Percentiles rank a stretch among this genome's conserved stretches.
Evolutionary conservation across 352 stramenopile species (phyloP).

Genomic region (Phytophthora quininea): DNA sequence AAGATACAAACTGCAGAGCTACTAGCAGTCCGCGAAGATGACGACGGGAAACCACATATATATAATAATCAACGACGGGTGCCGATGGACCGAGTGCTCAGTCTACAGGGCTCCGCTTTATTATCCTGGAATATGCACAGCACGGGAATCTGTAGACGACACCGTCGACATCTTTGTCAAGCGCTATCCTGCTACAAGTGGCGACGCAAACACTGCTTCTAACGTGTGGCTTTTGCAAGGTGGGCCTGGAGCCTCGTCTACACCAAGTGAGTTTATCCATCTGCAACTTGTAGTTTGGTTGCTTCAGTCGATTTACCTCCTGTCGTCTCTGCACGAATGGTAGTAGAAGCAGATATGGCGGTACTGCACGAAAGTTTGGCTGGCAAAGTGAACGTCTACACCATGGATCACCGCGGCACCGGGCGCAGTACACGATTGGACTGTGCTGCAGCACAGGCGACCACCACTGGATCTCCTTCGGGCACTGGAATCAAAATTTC

Average conservation of each 20-base stretch:
- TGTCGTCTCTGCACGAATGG: neutral
- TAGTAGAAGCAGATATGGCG: constrained; percentile 47
- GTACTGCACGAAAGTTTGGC: constrained; percentile 30
- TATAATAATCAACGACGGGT: too few species aligned
- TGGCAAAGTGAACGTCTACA: constrained; percentile 56
- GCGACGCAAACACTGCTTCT: constrained; percentile 18
- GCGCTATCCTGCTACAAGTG: constrained; percentile 26
- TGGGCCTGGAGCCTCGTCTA: constrained; percentile 38
- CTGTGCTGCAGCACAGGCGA: constrained; percentile 46
- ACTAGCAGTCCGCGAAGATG: too few species aligned
- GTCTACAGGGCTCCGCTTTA: constrained; percentile 43
- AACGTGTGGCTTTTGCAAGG: constrained; percentile 61
- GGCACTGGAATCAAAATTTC: constrained; percentile 26
- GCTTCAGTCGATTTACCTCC: neutral
- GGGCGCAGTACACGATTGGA: constrained; percentile 47
- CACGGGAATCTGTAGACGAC: constrained; percentile 2
- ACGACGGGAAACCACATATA: too few species aligned
- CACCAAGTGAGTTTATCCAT: constrained; percentile 43
- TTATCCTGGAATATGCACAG: constrained; percentile 36
- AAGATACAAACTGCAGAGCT: too few species aligned
- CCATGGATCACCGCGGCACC: constrained; percentile 60
- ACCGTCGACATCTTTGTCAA: constrained; percentile 56
- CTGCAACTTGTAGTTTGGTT: neutral
- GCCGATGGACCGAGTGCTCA: too few species aligned
- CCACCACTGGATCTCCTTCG: constrained; percentile 38